Conservation (phyloP, 75 land plant species). For the Chamaecyparis obtusa region DNA sequence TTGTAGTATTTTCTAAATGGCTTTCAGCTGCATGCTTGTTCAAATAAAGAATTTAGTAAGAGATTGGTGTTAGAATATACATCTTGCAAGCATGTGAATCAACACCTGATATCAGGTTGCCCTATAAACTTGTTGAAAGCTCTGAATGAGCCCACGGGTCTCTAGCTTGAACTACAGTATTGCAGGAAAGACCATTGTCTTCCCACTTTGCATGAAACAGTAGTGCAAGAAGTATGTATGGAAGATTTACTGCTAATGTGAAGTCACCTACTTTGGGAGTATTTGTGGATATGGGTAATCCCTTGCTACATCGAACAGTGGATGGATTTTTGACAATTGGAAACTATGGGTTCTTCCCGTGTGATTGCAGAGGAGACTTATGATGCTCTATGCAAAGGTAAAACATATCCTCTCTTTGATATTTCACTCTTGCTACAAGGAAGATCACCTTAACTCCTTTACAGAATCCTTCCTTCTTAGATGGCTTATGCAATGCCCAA, state of each 20-base stretch:
- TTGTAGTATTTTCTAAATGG: constrained; percentile 12
- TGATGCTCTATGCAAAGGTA: background rate
- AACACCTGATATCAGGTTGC: too few species aligned
- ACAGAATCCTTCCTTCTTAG: background rate
- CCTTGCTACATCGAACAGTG: constrained; percentile 69
- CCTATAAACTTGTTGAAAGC: too few species aligned
- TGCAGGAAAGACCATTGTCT: too few species aligned
- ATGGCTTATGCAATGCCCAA: background rate
- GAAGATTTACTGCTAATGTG: constrained; percentile 32
- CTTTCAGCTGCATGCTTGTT: too few species aligned
- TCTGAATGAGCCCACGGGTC: too few species aligned
- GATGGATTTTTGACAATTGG: constrained; percentile 90
- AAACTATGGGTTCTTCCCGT: constrained; percentile 58
- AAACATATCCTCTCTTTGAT: background rate
- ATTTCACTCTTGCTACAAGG: background rate
- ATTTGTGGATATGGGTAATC: constrained; percentile 68
- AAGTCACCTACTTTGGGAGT: constrained; percentile 60
- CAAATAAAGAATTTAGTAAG: too few species aligned
- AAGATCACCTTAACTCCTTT: background rate
- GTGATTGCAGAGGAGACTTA: constrained; percentile 65
- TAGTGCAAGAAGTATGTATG: too few species aligned
- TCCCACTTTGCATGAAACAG: too few species aligned
- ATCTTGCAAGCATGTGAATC: too few species aligned
- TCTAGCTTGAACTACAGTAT: too few species aligned
- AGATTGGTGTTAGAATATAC: too few species aligned